Base-by-base conservation (phyloP, 2,329 filamentous ascomycete genomes). In the Orbilia javanica region DNA sequence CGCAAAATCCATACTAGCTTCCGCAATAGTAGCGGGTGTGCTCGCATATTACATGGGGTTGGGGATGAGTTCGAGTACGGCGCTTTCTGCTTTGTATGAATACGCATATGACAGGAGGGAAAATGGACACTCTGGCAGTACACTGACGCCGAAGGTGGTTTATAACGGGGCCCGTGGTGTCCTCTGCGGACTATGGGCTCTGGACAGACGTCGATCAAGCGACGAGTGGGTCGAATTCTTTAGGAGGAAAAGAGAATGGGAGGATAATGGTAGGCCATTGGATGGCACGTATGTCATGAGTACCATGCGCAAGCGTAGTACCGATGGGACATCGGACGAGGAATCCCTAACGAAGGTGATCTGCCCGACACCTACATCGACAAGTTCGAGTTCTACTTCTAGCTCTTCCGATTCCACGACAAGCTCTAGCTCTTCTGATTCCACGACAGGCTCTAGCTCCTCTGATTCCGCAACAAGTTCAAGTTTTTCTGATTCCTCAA, bases 11-110 rank as follows among this genome's bases (percentile, higher is more conserved):
- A 6, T 13, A 31, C 36, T 52, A 76, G 72, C 65, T 20, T 11
- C 72, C 2, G 55, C 65, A 15, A 27, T 42, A 27, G 65, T 70
- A 11, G 34, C 65, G 13, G 65, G 36, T 7, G 18, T 76, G 46
- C 65, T 70, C 15, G 65, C 72, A 29, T 70, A 76, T 69, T 70
- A 39, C 10, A 39, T 25, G n/a, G 72, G 72, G 3, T 29, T 76
- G 46, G 72, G 72, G 5, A 64, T 76, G 64, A 64, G 55, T 5
- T 36, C 57, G n/a, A 1, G n/a, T 10, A 44, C 69, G 27, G 72
- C 72, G 4, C 27, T n/a, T 39, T 15, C 46, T 2, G 53, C 27
- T 7, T 27, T 76, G 2, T 76, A 76, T 27, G 27, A 42, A 8
- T 76, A 76, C n/a, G 29, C 72, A 27, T 76, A 69, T 50, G 7